Conservation (phyloP, 2,329 filamentous ascomycete species). For the Trichoderma aggressivum region DNA sequence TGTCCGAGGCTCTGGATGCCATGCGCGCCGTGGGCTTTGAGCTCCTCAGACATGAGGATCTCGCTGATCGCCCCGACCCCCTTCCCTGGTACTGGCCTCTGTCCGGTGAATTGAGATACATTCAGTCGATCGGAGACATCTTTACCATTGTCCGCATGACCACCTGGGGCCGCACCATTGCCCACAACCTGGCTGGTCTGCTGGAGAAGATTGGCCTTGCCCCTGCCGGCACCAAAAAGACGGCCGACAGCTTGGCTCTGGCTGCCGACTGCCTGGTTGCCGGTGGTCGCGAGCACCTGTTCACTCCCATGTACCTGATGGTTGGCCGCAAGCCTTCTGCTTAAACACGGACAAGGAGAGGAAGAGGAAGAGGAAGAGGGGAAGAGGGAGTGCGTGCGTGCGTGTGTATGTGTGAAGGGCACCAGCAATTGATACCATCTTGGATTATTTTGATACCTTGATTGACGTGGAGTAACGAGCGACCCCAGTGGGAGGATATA, state of each 20-base stretch:
- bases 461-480: constrained; percentile 6
- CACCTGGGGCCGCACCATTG: constrained; percentile 69
- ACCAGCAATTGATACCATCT: not conserved
- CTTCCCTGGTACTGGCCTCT: constrained; percentile 21
- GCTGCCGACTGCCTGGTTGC: constrained; percentile 84
- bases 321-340: constrained; percentile 74
- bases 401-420: not conserved
- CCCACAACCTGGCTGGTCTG: constrained; percentile 72
- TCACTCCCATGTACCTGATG: constrained; percentile 99
- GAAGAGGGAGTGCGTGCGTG: not conserved
- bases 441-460: constrained; percentile 11
- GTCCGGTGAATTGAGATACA: constrained; percentile 66
- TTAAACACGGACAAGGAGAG: not conserved
- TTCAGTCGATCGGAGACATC: constrained; percentile 74
- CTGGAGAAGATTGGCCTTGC: constrained; percentile 74
- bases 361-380: not conserved
- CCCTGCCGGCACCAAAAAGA: constrained; percentile 85
- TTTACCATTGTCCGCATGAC: constrained; percentile 88
- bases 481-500: not conserved
- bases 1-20: constrained; percentile 72
- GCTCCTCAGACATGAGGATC: constrained; percentile 53
- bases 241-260: constrained; percentile 79
- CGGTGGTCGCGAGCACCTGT: constrained; percentile 84
- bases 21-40: constrained; percentile 84
- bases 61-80: constrained; percentile 48